Percentiles rank a stretch among this genome's conserved stretches.
Conservation (phyloP, 139 green algal species). For the Asterochloris sp. region DNA sequence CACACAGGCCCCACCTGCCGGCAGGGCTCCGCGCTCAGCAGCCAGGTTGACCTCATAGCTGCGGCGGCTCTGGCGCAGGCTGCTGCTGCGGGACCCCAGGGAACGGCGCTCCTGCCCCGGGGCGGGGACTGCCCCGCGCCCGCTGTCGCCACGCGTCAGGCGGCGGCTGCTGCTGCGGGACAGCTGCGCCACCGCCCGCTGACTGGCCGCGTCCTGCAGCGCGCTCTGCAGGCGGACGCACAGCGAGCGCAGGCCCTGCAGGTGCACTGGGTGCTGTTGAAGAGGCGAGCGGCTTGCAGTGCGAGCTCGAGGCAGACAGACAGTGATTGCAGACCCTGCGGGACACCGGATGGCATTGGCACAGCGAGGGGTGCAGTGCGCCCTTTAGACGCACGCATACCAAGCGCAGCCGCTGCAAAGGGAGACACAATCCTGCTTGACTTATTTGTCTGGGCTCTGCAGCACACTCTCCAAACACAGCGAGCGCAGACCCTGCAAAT, state of each 20-base stretch:
- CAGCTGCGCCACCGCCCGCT: background rate
- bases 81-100: constrained; percentile 15
- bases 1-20: background rate
- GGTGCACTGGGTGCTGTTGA: background rate
- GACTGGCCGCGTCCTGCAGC: constrained; percentile 28
- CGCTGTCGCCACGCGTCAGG: background rate
- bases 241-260: constrained; percentile 53
- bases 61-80: constrained; percentile 8
- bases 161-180: constrained; percentile 23
- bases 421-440: too few relatives aligned
- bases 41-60: constrained; percentile 16
- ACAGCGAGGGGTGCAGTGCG: too few relatives aligned
- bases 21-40: constrained; percentile 4
- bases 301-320: too few relatives aligned
- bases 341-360: too few relatives aligned
- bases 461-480: too few relatives aligned
- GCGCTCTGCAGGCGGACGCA: constrained; percentile 50
- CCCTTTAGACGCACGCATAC: too few relatives aligned
- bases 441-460: too few relatives aligned
- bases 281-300: too few relatives aligned
- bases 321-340: too few relatives aligned
- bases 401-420: too few relatives aligned
- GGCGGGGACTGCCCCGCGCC: background rate
- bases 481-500: too few relatives aligned
- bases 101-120: background rate